Evolutionary conservation across 1,139 yeast species (phyloP), one percentile per base, ranked within the genome.

Genomic region (Lodderomyces metapsilosis): DNA sequence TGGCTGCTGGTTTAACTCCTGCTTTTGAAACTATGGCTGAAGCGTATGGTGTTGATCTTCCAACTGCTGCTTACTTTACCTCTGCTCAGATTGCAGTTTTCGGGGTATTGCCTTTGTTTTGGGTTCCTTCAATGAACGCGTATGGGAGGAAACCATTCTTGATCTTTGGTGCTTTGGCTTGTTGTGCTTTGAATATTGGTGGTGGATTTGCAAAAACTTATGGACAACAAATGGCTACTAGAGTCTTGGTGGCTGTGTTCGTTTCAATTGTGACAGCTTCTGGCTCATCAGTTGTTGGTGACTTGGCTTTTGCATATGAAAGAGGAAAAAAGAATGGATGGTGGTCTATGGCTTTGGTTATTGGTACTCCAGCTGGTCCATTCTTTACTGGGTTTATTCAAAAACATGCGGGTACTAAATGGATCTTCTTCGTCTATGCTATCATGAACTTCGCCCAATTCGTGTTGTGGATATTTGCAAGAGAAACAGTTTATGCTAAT

Each of bases 1-100:
- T 52, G 52, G 52, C 55, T 22, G 53, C 54, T 12, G 55, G 53
- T 15, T 40, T 50, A 17, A 48, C 52, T 10, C 54, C 54, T 10
- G 52, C 55, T 12, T 52, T 41, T 38, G 51, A 45, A 30, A 22
- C 48, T 3, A 42, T 52, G 48, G 46, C 52, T 16, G 45, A 39
- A 37, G 40, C 38, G 15, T 52, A 49, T 38, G 48, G 45, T 15
- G 39, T 40, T 16, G 32, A 43, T 12, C 35, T 49, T 15, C 36
- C 53, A n/a, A 43, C 43, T 31, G 45, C 52, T 34, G 43, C 55
- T 10, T 52, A 52, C 36, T 45, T 52, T 16, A 52, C 55, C 9
- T 45, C 55, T 2, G 50, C 46, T 9, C 53, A 51, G 33, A 50
- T 52, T 40, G 50, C 47, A 13, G 43, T 42, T 2, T 34, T 52